phyloP scores from a whole-genome alignment of 805 yeast species.

The Saccharomycopsis sp. region DNA sequence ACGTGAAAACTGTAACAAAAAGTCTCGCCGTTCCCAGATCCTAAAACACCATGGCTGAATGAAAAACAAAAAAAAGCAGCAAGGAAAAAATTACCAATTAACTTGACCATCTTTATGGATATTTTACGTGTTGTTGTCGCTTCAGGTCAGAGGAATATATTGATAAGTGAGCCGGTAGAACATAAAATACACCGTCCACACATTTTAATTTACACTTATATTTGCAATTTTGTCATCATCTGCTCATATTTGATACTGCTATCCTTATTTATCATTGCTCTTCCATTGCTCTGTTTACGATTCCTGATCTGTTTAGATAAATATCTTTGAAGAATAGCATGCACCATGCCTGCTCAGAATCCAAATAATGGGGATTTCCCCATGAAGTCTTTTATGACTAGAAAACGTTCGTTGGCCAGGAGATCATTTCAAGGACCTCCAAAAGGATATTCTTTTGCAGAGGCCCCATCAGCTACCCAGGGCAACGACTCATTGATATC shows the following conservation, averaged over 20 bases:
- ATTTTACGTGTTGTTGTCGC: neutral
- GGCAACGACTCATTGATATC: neutral
- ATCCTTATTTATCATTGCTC: too few relatives aligned
- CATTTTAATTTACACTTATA: too few relatives aligned
- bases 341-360: neutral
- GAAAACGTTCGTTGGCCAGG: slow-evolving; percentile 21
- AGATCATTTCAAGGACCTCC: slow-evolving; percentile 19
- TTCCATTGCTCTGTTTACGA: neutral
- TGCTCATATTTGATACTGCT: too few relatives aligned
- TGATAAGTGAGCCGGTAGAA: neutral
- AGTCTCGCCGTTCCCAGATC: neutral
- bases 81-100: neutral
- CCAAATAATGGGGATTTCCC: slow-evolving; percentile 15
- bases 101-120: neutral
- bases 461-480: neutral
- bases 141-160: neutral
- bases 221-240: too few relatives aligned
- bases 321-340: neutral
- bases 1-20: neutral
- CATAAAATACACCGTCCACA: too few relatives aligned
- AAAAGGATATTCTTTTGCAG: slow-evolving; percentile 2
- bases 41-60: neutral
- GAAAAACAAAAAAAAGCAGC: neutral
- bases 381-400: slow-evolving; percentile 19
- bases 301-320: neutral